Conservation (phyloP, 2,329 filamentous ascomycete genomes). For the Aspergillus puulaauensis region DNA sequence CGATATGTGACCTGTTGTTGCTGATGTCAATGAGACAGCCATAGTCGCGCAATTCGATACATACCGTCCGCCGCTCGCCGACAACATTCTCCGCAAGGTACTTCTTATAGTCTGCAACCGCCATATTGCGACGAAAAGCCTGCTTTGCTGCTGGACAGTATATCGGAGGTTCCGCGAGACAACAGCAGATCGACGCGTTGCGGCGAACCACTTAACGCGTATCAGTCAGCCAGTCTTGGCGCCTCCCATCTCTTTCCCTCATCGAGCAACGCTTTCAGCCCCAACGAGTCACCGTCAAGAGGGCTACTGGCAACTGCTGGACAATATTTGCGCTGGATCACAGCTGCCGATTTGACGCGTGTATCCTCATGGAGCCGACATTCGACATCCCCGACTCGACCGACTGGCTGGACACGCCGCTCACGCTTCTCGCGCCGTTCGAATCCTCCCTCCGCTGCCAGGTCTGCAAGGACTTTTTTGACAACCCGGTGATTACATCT, state of each 20-base stretch:
- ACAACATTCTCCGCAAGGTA: conserved; percentile 75
- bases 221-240: conserved; percentile 44
- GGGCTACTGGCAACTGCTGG: not conserved
- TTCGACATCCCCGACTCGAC: conserved; percentile 46
- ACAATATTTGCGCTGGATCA: not conserved
- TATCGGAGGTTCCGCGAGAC: conserved; percentile 1
- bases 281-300: not conserved
- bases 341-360: not conserved
- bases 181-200: conserved; percentile 15
- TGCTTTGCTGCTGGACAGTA: not conserved
- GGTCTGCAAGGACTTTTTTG: conserved; percentile 97
- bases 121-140: conserved; percentile 32
- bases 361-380: conserved; percentile 31
- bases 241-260: conserved; percentile 3
- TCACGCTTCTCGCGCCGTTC: conserved; percentile 50
- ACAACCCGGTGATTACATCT: conserved; percentile 89
- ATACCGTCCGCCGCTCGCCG: conserved; percentile 70
- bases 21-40: not conserved
- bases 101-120: conserved; percentile 58
- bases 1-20: conserved; percentile 76
- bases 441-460: conserved; percentile 89
- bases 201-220: conserved; percentile 43
- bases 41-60: conserved; percentile 24
- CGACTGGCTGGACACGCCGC: conserved; percentile 50
- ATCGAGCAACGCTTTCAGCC: not conserved